Evolutionary conservation across 2,329 filamentous ascomycete genomes (phyloP), one percentile per base, ranked within the genome.

Genomic region (Parafenestella ontariensis): DNA sequence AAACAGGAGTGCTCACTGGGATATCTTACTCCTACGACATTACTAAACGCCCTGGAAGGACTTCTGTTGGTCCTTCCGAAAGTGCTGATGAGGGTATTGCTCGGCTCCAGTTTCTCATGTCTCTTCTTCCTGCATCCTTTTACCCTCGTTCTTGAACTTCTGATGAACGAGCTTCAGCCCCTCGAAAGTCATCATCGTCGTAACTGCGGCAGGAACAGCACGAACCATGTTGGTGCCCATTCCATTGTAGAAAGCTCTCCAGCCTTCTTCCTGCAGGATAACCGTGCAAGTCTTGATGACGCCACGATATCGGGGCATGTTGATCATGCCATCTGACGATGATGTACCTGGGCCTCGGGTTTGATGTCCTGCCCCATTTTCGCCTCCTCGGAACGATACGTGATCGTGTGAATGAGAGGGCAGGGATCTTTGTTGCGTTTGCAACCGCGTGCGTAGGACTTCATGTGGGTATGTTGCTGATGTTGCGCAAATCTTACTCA

Each of bases 151-250:
- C 66, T 87, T 85, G 50, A 86, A 62, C 49, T 76, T 72, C 40
- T 72, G 78, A 46, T 80, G 79, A 49, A 87, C 79, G 15, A 78
- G 72, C 55, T 83, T 83, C 62, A 89, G 74, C 62, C 89, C 95
- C 78, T 99, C 95, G 72, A 96, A 99, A 11, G 94, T 98, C 72
- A 98, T 83, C 89, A 99, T 96, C 3, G 95, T 99, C 23, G 96
- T 96, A 69, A 96, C 96, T 18, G 95, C 94, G 20, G 95, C 92
- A 28, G 95, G 95, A 11, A 99, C 89, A 7, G 95, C 95, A 52
- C 95, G 86, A 82, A 98, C 92, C 87, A 99, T 91, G 78, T 99
- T 99, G 44, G 94, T 96, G 33, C 95, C 95, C 82, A 99, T 92
- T 31, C 95, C 95, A 21, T 93, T 94, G 74, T 99, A 99, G 69